These are phyloP conservation scores for Stagonosporopsis tanaceti DNA, from an alignment of 2,329 filamentous ascomycete genomes.

Conservation along the genomic window DNA sequence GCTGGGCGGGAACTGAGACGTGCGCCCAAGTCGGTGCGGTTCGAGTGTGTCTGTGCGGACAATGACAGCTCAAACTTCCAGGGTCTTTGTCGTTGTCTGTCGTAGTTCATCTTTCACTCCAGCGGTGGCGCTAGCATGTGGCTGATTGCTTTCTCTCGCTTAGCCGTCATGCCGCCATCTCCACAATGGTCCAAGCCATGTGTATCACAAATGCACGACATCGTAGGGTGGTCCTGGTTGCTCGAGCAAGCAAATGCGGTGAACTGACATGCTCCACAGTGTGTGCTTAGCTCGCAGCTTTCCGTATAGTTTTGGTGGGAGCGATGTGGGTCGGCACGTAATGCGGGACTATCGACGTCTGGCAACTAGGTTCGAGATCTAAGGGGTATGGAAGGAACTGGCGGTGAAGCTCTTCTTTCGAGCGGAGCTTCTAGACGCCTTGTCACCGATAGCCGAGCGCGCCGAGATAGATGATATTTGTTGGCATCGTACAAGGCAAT, in stretches of 20 bases:
- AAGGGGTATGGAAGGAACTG: slow-evolving; percentile 12
- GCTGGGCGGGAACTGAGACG: slow-evolving; percentile 14
- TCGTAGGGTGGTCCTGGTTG: slow-evolving; percentile 24
- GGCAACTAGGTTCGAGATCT: slow-evolving; percentile 21
- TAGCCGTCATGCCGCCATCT: slow-evolving; percentile 10
- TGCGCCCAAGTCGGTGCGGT: slow-evolving; percentile 16
- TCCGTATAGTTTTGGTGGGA: slow-evolving; percentile 10
- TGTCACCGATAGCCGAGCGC: background rate
- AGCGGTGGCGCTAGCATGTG: slow-evolving; percentile 10
- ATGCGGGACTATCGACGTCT: slow-evolving; percentile 9
- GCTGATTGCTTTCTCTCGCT: slow-evolving; percentile 10
- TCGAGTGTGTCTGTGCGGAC: slow-evolving; percentile 20
- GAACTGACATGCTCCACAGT: slow-evolving; percentile 20
- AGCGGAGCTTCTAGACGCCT: slow-evolving; percentile 5
- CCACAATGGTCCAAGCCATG: slow-evolving; percentile 12
- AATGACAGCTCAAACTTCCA: slow-evolving; percentile 25
- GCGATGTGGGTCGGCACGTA: slow-evolving; percentile 17
- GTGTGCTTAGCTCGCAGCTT: slow-evolving; percentile 15
- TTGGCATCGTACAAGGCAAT: background rate
- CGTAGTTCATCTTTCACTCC: slow-evolving; percentile 14
- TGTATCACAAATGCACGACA: slow-evolving; percentile 30
- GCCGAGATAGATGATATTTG: background rate
- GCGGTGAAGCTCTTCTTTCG: slow-evolving; percentile 10
- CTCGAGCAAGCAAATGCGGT: slow-evolving; percentile 20
- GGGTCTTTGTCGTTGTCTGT: slow-evolving; percentile 7